Conservation (phyloP, 768 basidiomycete species). For the Macrolepiota dolichaula region DNA sequence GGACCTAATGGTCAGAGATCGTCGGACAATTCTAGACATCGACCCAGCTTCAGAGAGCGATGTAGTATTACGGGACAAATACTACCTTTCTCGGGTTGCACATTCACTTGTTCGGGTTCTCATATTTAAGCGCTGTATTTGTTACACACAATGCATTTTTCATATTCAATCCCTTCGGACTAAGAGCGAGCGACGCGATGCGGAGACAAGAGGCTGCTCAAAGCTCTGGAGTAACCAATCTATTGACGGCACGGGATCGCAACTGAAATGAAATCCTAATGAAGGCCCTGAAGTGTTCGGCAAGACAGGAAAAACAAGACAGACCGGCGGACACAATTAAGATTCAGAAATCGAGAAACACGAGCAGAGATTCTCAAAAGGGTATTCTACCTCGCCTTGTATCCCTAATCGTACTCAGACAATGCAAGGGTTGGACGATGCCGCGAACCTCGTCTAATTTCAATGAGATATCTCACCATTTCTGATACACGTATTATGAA, state of each 20-base stretch:
- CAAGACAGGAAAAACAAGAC: no score
- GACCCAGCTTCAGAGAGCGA: neutral
- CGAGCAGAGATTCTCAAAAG: no score
- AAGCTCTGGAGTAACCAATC: neutral
- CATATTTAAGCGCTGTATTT: neutral
- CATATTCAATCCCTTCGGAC: neutral
- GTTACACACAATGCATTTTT: neutral
- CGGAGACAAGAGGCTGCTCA: neutral
- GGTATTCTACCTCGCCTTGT: no score
- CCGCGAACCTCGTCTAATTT: no score
- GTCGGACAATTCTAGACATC: no score
- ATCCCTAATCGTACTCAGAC: no score
- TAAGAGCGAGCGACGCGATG: neutral
- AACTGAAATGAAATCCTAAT: no score
- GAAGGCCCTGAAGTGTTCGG: no score
- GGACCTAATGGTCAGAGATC: neutral
- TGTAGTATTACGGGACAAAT: constrained; percentile 4
- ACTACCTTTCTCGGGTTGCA: constrained; percentile 5
- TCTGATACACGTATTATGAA: neutral
- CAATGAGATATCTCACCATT: neutral
- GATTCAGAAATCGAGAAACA: no score
- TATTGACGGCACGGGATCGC: neutral
- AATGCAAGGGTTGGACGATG: no score
- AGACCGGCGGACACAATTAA: no score
- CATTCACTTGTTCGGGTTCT: constrained; percentile 3